These are phyloP conservation scores for Chalciporus pseudorubinellus DNA, from an alignment of 768 basidiomycete genomes.

Conservation along the genomic window DNA sequence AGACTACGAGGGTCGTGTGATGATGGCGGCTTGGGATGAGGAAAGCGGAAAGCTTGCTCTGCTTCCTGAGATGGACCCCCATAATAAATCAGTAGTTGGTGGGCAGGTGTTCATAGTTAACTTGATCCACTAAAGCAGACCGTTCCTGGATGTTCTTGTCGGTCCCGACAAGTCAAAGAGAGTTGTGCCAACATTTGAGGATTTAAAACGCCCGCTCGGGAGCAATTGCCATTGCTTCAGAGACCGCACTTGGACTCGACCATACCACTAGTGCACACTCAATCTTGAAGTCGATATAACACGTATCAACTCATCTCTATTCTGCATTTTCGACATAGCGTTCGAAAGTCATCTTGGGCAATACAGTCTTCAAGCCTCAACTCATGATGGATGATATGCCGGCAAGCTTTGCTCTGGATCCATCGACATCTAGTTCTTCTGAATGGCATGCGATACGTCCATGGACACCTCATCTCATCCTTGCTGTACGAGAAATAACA, in stretches of 20 bases:
- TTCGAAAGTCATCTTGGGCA: not conserved
- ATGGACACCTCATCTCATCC: conserved; percentile 68
- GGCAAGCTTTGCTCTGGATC: conserved; percentile 1
- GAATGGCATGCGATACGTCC: conserved; percentile 76
- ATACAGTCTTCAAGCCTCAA: not conserved
- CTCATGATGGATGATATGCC: conserved; percentile 20
- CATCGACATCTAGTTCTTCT: conserved; percentile 19
- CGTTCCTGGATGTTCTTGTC: not conserved
- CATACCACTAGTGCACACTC: not conserved
- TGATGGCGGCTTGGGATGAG: conserved; percentile 13
- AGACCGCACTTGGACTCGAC: conserved; percentile 1
- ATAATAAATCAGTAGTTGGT: not conserved
- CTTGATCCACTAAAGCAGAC: not conserved
- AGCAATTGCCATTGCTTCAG: not conserved
- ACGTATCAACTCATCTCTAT: no score
- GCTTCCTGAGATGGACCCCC: conserved; percentile 2
- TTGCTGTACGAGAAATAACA: conserved; percentile 76
- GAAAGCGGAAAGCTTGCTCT: conserved; percentile 13
- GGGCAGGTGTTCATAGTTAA: not conserved
- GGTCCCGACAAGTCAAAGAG: not conserved
- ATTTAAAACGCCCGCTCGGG: conserved; percentile 14
- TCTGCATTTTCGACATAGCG: no score
- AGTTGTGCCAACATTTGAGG: not conserved
- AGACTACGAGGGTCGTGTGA: not conserved
- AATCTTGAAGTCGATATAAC: not conserved